Percentiles rank a stretch among this genome's conserved stretches.
Evolutionary conservation across 2,329 filamentous ascomycete genomes (phyloP).

Genomic region (Paecilomyces sp.): DNA sequence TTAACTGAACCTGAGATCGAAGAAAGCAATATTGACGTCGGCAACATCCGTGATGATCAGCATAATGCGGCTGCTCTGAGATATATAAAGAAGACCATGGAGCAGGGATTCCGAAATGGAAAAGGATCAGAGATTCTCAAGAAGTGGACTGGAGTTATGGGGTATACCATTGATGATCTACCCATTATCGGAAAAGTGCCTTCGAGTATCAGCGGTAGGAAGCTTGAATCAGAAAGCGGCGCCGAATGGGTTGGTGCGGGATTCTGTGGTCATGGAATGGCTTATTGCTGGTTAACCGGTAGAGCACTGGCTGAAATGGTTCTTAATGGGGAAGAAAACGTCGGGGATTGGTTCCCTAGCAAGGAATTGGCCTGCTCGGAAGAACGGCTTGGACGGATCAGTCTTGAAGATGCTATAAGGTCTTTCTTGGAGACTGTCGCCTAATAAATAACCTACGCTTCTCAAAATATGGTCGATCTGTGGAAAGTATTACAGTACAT

Average conservation of each 20-base stretch:
- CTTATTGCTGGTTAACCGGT: conserved; percentile 40
- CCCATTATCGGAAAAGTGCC: conserved; percentile 47
- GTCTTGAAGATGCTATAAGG: not conserved
- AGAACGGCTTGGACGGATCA: conserved; percentile 1
- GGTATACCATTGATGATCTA: conserved; percentile 42
- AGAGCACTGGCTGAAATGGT: conserved; percentile 22
- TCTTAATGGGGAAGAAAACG: conserved; percentile 14
- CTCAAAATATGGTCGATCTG: too few relatives aligned
- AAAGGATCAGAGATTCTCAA: conserved; percentile 12
- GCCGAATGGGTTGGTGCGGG: conserved; percentile 50
- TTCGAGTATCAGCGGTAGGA: conserved; percentile 27
- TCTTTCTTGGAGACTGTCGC: not conserved
- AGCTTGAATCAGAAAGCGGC: conserved; percentile 5
- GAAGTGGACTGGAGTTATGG: conserved; percentile 40
- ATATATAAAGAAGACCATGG: conserved; percentile 1
- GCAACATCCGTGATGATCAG: conserved; percentile 4
- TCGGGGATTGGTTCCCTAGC: conserved; percentile 17
- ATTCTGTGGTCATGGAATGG: conserved; percentile 63
- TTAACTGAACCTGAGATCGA: conserved; percentile 1
- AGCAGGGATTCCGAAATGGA: conserved; percentile 9
- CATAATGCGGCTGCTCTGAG: conserved; percentile 2
- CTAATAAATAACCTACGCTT: not conserved
- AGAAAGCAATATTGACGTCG: conserved; percentile 6
- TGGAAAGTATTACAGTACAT: too few relatives aligned
- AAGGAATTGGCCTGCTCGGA: conserved; percentile 6